Base-by-base conservation (phyloP, 306 rosid genomes). In the Medicago ruthenica region DNA sequence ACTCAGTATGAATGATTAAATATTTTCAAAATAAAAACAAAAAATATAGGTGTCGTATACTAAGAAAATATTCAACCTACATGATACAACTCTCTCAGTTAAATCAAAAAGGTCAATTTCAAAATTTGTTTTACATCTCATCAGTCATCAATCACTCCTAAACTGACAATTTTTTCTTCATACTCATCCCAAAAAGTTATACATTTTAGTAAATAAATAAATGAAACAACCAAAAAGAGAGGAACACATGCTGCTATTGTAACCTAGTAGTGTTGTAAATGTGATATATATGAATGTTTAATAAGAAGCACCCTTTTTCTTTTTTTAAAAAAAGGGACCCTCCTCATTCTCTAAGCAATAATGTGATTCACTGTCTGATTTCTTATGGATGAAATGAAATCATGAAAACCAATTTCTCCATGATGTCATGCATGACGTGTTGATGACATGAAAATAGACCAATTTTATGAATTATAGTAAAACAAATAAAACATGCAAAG, bases 361-460 rank as follows among this genome's bases (percentile, higher is more conserved):
- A 62, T n/a, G 11, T 34, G 8, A 34, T 62, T 62, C 12, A 34
- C 6, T 34, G 45, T 9, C 20, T 36, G 12, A 36, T 58, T 55
- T 54, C 66, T 13, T 60, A 13, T 15, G 40, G 18, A 60, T 60
- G 66, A 57, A 57, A 50, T 40, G 44, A 17, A 34, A 34, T 34
- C 37, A 15, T 51, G 21, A 51, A 51, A 14, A 2, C 39, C 65
- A 21, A 11, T 61, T 31, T 61, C 6, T 61, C 8, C 5, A 42
- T 41, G 79, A 76, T 15, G 91, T 83, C 84, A 87, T 10, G 7
- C 7, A 1, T 76, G 90, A 86, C 72, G 85, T 61, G n/a, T 6
- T 24, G 22, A 60, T 85, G 92, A 85, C 84, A 75, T 22, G 5
- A 27, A 27, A 66, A 76, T 39, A 80, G 40, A 18, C 9, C 0